These are phyloP conservation scores for Pelagophyceae sp. DNA, from an alignment of 352 stramenopile species.

Conservation along the genomic window DNA sequence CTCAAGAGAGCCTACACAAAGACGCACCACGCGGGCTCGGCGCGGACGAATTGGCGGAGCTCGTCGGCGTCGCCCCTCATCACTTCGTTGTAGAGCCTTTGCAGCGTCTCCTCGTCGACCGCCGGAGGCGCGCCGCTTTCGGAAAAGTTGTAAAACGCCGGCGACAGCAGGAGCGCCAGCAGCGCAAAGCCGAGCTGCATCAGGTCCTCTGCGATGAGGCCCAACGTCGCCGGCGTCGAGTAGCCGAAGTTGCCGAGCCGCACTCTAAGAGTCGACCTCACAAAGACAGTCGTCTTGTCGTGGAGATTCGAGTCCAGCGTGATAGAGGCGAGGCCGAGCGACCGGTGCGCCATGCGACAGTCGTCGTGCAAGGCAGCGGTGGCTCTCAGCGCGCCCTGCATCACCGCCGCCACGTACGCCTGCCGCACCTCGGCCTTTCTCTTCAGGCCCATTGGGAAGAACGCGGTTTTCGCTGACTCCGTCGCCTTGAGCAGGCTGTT, in stretches of 20 bases:
- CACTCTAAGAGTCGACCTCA: background rate
- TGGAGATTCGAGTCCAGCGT: background rate
- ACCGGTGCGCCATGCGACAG: slow-evolving; percentile 20
- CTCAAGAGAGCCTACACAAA: too few species aligned
- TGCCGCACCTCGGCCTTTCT: background rate
- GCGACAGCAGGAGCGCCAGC: slow-evolving; percentile 8
- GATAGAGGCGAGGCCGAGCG: background rate
- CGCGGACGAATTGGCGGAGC: slow-evolving; percentile 52
- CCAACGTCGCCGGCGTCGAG: slow-evolving; percentile 11
- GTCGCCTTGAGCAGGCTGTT: background rate
- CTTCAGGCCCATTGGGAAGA: background rate
- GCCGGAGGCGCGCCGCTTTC: background rate
- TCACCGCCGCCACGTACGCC: background rate
- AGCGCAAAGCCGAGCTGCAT: slow-evolving; percentile 6
- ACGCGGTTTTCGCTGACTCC: background rate
- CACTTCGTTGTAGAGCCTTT: slow-evolving; percentile 39
- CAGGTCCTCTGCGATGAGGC: slow-evolving; percentile 2
- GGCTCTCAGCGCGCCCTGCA: background rate
- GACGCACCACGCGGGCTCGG: slow-evolving; percentile 53
- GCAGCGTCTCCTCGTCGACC: background rate
- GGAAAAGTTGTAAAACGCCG: background rate
- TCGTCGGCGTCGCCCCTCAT: slow-evolving; percentile 52
- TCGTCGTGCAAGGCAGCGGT: slow-evolving; percentile 8
- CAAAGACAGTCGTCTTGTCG: background rate
- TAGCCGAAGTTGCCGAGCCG: background rate